phyloP scores from a whole-genome alignment of 2,329 filamentous ascomycete species.

The Ophiostoma montium region DNA sequence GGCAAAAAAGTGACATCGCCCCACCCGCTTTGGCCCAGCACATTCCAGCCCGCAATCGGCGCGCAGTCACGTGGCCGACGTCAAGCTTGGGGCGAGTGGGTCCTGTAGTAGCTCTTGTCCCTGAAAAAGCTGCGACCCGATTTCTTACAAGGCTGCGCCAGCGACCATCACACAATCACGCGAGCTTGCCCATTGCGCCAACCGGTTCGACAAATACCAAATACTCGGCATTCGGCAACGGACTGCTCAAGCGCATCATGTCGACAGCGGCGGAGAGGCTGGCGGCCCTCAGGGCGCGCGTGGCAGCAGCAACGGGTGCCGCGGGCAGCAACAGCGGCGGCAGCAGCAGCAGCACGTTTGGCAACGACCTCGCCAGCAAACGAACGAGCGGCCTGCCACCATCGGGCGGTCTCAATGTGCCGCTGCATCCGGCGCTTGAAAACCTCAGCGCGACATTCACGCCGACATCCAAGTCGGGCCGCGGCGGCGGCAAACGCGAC shows the following conservation, averaged over 20 bases:
- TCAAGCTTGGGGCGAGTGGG: not conserved
- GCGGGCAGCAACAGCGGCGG: not conserved
- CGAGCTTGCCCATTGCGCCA: too few relatives aligned
- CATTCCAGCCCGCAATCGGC: slow-evolving; percentile 5
- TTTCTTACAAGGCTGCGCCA: too few relatives aligned
- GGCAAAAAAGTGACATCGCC: not conserved
- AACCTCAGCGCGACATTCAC: slow-evolving; percentile 34
- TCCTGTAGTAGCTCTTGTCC: not conserved
- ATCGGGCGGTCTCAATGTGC: slow-evolving; percentile 55
- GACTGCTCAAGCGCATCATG: too few relatives aligned
- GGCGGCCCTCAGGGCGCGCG: slow-evolving; percentile 65
- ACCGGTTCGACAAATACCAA: too few relatives aligned
- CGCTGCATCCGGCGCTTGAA: slow-evolving; percentile 62
- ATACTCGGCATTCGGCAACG: too few relatives aligned
- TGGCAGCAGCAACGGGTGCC: slow-evolving; percentile 50
- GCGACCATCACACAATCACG: too few relatives aligned
- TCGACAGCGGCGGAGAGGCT: slow-evolving; percentile 44
- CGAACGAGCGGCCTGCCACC: slow-evolving; percentile 11
- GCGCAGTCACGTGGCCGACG: slow-evolving; percentile 6
- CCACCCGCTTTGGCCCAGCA: not conserved
- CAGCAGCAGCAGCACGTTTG: slow-evolving; percentile 29
- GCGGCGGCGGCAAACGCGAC: slow-evolving; percentile 8
- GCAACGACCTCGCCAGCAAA: slow-evolving; percentile 3
- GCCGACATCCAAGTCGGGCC: slow-evolving; percentile 21
- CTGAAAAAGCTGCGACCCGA: not conserved